These are phyloP conservation scores for Gracilaria caudata DNA, from an alignment of 23 red algal species.

Conservation along the genomic window DNA sequence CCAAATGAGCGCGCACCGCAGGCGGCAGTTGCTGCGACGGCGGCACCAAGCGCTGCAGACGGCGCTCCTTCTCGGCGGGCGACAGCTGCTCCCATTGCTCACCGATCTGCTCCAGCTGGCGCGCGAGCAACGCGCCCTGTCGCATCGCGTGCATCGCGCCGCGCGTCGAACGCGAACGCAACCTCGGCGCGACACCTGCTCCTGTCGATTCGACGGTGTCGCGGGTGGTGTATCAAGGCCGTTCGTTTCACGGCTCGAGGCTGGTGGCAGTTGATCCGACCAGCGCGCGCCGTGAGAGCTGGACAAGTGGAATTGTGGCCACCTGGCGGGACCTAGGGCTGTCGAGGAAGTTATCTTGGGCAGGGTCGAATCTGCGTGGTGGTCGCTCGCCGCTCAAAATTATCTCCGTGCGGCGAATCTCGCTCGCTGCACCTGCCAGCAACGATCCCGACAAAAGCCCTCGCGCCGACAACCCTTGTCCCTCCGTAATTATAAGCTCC, in stretches of 20 bases:
- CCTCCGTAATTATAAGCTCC: neutral
- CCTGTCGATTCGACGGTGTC: too few species aligned
- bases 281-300: conserved; percentile 18
- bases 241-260: too few species aligned
- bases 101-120: conserved; percentile 5
- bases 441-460: neutral
- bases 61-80: neutral
- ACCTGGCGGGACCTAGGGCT: neutral
- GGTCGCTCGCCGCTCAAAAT: neutral
- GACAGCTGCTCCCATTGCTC: neutral
- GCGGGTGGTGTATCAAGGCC: too few species aligned
- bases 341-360: neutral
- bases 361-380: neutral
- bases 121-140: conserved; percentile 14
- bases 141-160: conserved; percentile 3
- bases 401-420: conserved; percentile 7
- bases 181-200: too few species aligned
- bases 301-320: neutral
- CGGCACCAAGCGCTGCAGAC: neutral
- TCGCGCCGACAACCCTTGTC: neutral
- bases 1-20: neutral
- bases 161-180: neutral
- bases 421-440: neutral
- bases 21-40: conserved; percentile 21
- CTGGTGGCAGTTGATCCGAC: too few species aligned